A percentile compares a stretch with the other conserved stretches of the same genome.
phyloP scores from a whole-genome alignment of 2,329 filamentous ascomycete species.

The Blastomyces silverae region DNA sequence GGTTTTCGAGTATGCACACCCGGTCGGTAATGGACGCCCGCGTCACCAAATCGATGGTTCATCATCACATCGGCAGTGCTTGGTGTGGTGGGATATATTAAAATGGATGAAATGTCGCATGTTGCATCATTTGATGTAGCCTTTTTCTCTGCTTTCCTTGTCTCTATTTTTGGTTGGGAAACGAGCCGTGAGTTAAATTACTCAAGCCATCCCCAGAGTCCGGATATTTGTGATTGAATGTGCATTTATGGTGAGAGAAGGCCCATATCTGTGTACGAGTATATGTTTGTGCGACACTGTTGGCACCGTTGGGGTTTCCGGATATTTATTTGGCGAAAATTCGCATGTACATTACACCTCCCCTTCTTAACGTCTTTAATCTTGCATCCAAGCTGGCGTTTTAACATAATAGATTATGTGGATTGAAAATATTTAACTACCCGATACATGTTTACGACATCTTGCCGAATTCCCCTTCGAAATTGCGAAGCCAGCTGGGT shows the following conservation, averaged over 20 bases:
- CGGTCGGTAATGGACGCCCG: not conserved
- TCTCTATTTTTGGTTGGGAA: not conserved
- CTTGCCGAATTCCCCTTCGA: not conserved
- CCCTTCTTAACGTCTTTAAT: not conserved
- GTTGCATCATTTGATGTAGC: not conserved
- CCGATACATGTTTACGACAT: slow-evolving; percentile 2
- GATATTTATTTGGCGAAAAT: not conserved
- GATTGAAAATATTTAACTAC: slow-evolving; percentile 4
- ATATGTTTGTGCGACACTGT: not conserved
- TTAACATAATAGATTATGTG: slow-evolving; percentile 9
- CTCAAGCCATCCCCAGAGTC: not conserved
- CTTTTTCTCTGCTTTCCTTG: not conserved
- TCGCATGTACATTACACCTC: not conserved
- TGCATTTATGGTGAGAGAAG: not conserved
- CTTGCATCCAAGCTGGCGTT: slow-evolving; percentile 10
- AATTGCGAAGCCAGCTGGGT: not conserved
- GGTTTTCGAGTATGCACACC: not conserved
- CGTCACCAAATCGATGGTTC: not conserved
- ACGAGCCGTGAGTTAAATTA: not conserved
- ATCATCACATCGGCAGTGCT: not conserved
- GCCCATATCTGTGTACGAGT: slow-evolving; percentile 5
- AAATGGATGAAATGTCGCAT: not conserved
- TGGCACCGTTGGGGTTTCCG: not conserved
- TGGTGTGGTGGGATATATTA: not conserved
- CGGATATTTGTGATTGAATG: not conserved